Evolutionary conservation across 1,284 basidiomycete genomes (phyloP).

Genomic region (Anthracocystis walkeri): DNA sequence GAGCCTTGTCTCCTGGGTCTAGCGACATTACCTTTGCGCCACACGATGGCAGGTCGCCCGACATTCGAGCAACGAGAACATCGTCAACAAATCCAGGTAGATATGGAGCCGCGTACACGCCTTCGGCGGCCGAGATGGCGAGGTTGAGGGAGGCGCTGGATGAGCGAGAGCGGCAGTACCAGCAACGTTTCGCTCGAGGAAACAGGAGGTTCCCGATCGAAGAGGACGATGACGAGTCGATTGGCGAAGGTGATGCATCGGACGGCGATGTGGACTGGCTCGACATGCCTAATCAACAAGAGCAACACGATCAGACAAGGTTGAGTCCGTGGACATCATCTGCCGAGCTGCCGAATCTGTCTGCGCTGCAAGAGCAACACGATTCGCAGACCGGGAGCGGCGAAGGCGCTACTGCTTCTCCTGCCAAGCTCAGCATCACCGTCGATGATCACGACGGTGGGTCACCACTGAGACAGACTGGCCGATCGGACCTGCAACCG

Average conservation of each 20-base stretch:
- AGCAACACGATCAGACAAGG: slow-evolving; percentile 2
- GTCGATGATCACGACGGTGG: background rate
- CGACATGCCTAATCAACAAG: slow-evolving; percentile 10
- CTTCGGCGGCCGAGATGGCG: slow-evolving; percentile 37
- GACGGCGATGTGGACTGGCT: slow-evolving; percentile 22
- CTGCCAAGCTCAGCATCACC: background rate
- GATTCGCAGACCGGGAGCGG: background rate
- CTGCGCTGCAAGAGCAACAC: background rate
- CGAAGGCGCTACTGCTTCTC: background rate
- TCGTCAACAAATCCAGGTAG: slow-evolving; percentile 12
- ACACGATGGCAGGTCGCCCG: slow-evolving; percentile 19
- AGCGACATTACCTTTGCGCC: slow-evolving; percentile 22
- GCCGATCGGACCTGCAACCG: background rate
- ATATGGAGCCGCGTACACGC: slow-evolving; percentile 27
- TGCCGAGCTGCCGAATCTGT: slow-evolving; percentile 13
- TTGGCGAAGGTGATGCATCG: slow-evolving; percentile 19
- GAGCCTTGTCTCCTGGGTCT: slow-evolving; percentile 21
- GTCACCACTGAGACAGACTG: no score
- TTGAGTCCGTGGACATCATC: slow-evolving; percentile 18
- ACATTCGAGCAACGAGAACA: slow-evolving; percentile 9
- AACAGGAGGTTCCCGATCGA: slow-evolving; percentile 30
- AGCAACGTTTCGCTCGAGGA: slow-evolving; percentile 22
- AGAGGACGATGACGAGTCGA: slow-evolving; percentile 28
- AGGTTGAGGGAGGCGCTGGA: slow-evolving; percentile 43
- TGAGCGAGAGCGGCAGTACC: slow-evolving; percentile 46